Evolutionary conservation across 2,329 filamentous ascomycete species (phyloP).

Genomic region (Stachybotrys chlorohalonatus): DNA sequence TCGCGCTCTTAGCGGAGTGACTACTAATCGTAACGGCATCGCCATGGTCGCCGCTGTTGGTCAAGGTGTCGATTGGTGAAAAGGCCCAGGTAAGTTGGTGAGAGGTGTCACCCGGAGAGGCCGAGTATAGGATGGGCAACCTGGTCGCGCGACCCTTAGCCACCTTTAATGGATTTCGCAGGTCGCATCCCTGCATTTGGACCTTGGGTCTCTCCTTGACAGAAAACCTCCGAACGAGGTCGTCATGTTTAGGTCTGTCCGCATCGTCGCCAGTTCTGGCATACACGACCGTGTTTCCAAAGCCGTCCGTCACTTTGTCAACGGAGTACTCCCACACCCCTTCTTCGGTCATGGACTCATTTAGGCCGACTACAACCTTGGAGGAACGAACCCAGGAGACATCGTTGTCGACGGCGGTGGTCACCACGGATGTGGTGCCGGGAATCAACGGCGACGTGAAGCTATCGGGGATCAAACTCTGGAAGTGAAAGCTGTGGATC

Average conservation of each 20-base stretch:
- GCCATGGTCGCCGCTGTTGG: slow-evolving; percentile 61
- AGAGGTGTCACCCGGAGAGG: slow-evolving; percentile 48
- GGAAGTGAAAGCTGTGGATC: slow-evolving; percentile 78
- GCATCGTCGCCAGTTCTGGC: slow-evolving; percentile 56
- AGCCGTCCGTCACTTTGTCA: slow-evolving; percentile 84
- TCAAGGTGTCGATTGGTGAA: slow-evolving; percentile 62
- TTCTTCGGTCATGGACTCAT: slow-evolving; percentile 73
- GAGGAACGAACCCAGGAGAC: slow-evolving; percentile 73
- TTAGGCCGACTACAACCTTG: slow-evolving; percentile 70
- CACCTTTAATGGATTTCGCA: slow-evolving; percentile 72
- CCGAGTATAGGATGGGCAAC: slow-evolving; percentile 65
- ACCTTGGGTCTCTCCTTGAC: slow-evolving; percentile 81
- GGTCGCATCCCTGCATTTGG: slow-evolving; percentile 64
- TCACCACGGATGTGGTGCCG: slow-evolving; percentile 46
- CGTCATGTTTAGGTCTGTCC: slow-evolving; percentile 51
- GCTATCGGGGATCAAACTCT: slow-evolving; percentile 86
- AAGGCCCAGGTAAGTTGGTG: slow-evolving; percentile 77
- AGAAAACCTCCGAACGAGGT: slow-evolving; percentile 66
- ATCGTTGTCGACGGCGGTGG: slow-evolving; percentile 55
- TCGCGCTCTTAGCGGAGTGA: slow-evolving; percentile 50
- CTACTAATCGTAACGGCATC: slow-evolving; percentile 47
- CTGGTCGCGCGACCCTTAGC: slow-evolving; percentile 61
- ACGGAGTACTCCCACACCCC: slow-evolving; percentile 86
- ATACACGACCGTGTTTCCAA: slow-evolving; percentile 80
- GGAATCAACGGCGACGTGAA: slow-evolving; percentile 65